Percentiles rank a stretch among this genome's conserved stretches.
These are phyloP conservation scores for Aspergillus bombycis DNA, from an alignment of 2,329 filamentous ascomycete genomes.

Conservation along the genomic window DNA sequence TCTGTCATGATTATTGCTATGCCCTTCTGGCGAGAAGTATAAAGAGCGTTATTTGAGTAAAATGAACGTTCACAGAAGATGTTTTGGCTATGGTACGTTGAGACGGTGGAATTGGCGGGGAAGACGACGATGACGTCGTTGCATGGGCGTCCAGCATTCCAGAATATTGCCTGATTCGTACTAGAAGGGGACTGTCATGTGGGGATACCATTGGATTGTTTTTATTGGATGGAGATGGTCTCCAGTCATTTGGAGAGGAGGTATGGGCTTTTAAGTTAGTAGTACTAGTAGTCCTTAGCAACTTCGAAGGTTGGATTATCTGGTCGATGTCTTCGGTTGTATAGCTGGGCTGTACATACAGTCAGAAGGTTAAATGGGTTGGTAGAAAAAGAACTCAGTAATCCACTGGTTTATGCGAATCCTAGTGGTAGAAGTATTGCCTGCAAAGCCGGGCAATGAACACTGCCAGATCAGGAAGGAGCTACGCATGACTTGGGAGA, in stretches of 20 bases:
- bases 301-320: no score
- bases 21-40: no score
- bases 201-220: not conserved
- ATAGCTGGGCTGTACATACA: no score
- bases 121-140: not conserved
- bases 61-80: not conserved
- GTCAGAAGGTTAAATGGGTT: no score
- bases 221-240: not conserved
- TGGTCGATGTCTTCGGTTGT: no score
- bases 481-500: not conserved
- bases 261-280: no score
- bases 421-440: no score
- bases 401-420: no score
- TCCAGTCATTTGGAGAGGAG: no score
- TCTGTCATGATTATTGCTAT: slow-evolving; percentile 25
- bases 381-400: no score
- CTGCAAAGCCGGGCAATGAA: not conserved
- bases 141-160: not conserved
- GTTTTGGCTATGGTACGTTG: not conserved
- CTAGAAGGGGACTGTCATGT: not conserved
- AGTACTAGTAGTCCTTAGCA: no score
- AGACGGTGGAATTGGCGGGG: not conserved
- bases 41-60: no score
- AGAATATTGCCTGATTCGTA: not conserved
- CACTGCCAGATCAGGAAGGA: not conserved